Evolutionary conservation across 106 monocot genomes (phyloP), one percentile per base, ranked within the genome.

Genomic region (Xerophyta viscosa): DNA sequence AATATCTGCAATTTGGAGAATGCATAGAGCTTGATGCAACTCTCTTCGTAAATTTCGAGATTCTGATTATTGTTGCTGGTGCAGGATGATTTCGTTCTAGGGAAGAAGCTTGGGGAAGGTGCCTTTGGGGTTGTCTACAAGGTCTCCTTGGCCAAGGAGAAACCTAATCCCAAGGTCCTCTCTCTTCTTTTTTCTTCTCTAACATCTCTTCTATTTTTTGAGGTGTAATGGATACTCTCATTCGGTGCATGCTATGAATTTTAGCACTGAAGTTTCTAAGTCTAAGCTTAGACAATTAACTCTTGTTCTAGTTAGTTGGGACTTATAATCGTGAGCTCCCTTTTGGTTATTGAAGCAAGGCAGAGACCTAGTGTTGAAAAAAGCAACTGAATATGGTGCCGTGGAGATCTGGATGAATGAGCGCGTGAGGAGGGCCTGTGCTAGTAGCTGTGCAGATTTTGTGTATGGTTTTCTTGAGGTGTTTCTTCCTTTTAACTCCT

Each of bases 321-420:
- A n/a, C n/a, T n/a, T n/a, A n/a, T n/a, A n/a, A 42, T 52, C 24
- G 31, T n/a, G 29, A 29, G 8, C 48, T 27, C 20, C 31, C 7
- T 28, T 27, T 62, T 70, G 19, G 18, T 52, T 48, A 7, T 25
- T 62, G 41, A 72, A 83, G 83, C 67, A 80, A 67, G 80, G 75
- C 30, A 17, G 43, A 17, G 83, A 77, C 68, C 43, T 93, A 54
- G 88, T 94, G 23, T 37, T 94, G 62, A 94, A 88, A 57, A 94
- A 88, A 52, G 93, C 93, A 7, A 94, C 88, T 6, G 88, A 94
- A 48, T 94, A 94, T 52, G 93, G 93, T 3, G 93, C 93, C 2
- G 87, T 94, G 55, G 93, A 94, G 69, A 94, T 94, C 12, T 94
- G 93, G 93, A 94, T 94, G 93, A 94, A 94, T 24, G 93, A 94